phyloP scores from a whole-genome alignment of 352 stramenopile genomes.

The Phytophthora ohioensis region DNA sequence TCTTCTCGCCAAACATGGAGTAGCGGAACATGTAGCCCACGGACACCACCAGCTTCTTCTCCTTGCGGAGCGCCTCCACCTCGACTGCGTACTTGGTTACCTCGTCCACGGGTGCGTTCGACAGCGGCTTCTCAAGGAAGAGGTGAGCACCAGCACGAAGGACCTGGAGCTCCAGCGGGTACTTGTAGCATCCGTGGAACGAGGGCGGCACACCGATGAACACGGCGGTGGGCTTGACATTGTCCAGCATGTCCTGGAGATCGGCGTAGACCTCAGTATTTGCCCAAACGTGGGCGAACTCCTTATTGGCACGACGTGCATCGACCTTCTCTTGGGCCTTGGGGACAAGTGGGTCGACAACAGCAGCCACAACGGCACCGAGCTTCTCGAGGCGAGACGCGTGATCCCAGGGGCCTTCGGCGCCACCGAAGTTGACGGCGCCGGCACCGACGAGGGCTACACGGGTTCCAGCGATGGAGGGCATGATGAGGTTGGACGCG shows the following conservation, averaged over 20 bases:
- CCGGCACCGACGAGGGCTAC: conserved; percentile 45
- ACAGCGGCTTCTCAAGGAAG: conserved; percentile 50
- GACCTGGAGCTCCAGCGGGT: conserved; percentile 43
- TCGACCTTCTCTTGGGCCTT: conserved; percentile 37
- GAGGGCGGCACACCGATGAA: conserved; percentile 50
- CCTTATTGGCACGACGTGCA: conserved; percentile 26
- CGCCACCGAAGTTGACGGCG: conserved; percentile 49
- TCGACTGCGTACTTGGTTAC: conserved; percentile 41
- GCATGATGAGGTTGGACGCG: conserved; percentile 14
- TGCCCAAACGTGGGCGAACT: conserved; percentile 42
- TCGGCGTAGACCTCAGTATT: conserved; percentile 38
- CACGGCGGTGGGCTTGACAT: conserved; percentile 38
- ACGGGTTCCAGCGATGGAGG: conserved; percentile 38
- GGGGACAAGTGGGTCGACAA: conserved; percentile 43
- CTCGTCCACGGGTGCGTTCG: conserved; percentile 42
- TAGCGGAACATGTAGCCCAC: conserved; percentile 57
- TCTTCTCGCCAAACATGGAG: conserved; percentile 42
- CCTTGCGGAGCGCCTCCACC: conserved; percentile 31
- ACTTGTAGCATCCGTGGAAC: conserved; percentile 52
- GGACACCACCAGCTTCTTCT: conserved; percentile 43
- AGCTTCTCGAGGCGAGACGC: conserved; percentile 48
- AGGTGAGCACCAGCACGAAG: conserved; percentile 44
- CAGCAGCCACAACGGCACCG: conserved; percentile 36
- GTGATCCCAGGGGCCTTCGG: conserved; percentile 50
- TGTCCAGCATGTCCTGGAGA: conserved; percentile 43